These are phyloP conservation scores for Evansstolkia leycettana DNA, from an alignment of 495 filamentous ascomycete genomes.

Conservation along the genomic window DNA sequence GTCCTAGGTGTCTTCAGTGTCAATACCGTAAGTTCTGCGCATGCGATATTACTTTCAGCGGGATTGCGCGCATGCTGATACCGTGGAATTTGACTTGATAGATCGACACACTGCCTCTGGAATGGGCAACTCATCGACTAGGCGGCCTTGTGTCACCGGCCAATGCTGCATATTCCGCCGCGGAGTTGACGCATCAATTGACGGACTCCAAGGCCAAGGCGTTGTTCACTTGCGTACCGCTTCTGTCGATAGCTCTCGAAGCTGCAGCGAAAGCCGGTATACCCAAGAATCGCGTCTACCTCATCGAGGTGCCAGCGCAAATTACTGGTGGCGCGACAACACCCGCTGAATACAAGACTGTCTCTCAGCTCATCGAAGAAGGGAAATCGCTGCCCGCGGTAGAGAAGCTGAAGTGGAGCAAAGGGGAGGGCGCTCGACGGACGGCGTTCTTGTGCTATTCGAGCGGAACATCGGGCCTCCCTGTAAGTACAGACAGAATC, in stretches of 20 bases:
- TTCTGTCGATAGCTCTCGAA: constrained; percentile 56
- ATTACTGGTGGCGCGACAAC: constrained; percentile 33
- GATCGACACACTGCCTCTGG: constrained; percentile 70
- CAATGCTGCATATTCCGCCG: constrained; percentile 68
- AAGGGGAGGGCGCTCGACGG: constrained; percentile 64
- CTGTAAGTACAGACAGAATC: constrained; percentile 34
- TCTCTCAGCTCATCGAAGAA: constrained; percentile 53
- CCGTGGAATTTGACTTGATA: constrained; percentile 14
- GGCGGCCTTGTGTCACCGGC: constrained; percentile 67
- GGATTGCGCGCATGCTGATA: not conserved
- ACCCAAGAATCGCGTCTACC: constrained; percentile 58
- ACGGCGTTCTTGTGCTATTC: constrained; percentile 84
- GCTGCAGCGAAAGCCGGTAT: constrained; percentile 58
- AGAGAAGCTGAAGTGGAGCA: constrained; percentile 54
- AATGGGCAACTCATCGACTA: constrained; percentile 65
- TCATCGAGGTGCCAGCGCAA: constrained; percentile 53
- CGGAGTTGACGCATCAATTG: constrained; percentile 70
- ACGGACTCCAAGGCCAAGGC: constrained; percentile 61
- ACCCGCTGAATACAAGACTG: constrained; percentile 49
- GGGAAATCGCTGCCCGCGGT: constrained; percentile 51
- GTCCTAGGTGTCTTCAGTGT: constrained; percentile 63
- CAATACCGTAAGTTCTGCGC: constrained; percentile 53
- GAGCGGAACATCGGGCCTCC: constrained; percentile 77
- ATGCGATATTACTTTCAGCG: not conserved
- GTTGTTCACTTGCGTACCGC: constrained; percentile 68